Evolutionary conservation across 2,329 filamentous ascomycete genomes (phyloP).

Genomic region (Diplodia scrobiculata): DNA sequence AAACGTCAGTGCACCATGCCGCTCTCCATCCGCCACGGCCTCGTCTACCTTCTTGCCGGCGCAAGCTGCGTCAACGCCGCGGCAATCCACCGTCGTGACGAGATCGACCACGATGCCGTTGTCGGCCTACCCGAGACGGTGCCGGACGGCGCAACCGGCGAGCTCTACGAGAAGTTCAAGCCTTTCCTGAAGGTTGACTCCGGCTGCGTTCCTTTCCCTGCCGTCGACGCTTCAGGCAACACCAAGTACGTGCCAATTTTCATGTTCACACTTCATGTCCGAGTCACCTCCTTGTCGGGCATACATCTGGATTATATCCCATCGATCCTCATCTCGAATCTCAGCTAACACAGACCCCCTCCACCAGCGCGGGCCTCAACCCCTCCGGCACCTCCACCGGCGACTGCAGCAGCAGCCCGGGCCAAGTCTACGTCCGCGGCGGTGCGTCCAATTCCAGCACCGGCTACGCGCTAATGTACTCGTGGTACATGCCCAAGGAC

Average conservation of each 20-base stretch:
- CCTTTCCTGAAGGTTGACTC: constrained; percentile 59
- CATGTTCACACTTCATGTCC: too few species aligned
- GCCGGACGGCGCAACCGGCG: constrained; percentile 48
- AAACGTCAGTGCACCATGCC: not conserved
- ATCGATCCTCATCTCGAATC: not conserved
- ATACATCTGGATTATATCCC: too few species aligned
- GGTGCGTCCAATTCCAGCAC: constrained; percentile 42
- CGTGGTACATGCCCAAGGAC: constrained; percentile 58
- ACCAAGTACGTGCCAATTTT: constrained; percentile 51
- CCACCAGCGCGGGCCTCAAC: constrained; percentile 48
- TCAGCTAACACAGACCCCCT: not conserved
- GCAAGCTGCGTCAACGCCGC: constrained; percentile 9
- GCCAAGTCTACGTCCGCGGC: constrained; percentile 56
- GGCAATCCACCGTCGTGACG: constrained; percentile 44
- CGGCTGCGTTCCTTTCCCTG: constrained; percentile 65
- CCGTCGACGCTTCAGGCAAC: constrained; percentile 60
- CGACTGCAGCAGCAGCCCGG: constrained; percentile 50
- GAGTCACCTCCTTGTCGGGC: too few species aligned
- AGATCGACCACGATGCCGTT: constrained; percentile 52
- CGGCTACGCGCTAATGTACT: constrained; percentile 56
- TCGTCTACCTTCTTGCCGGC: constrained; percentile 10
- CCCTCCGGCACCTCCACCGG: constrained; percentile 46
- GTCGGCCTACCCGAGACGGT: constrained; percentile 59
- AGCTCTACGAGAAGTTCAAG: constrained; percentile 59
- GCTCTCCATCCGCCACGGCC: not conserved